phyloP scores from a whole-genome alignment of 2,329 filamentous ascomycete genomes.

The Xylariaceae sp. region DNA sequence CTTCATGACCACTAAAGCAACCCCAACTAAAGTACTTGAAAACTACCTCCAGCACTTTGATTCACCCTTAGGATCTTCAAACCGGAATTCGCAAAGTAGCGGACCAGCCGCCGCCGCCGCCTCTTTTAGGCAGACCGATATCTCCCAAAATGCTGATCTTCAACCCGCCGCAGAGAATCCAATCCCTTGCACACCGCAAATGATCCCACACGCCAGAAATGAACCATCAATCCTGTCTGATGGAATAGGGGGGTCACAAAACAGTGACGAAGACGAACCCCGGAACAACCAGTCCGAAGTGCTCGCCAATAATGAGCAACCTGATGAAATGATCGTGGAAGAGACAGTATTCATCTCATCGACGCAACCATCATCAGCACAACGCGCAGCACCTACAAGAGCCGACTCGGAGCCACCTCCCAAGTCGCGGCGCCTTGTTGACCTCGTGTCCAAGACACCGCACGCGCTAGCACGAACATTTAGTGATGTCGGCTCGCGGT shows the following conservation, averaged over 20 bases:
- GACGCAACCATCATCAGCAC: constrained; percentile 15
- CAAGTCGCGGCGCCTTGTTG: constrained; percentile 25
- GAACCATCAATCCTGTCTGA: background rate
- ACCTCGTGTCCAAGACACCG: constrained; percentile 13
- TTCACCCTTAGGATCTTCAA: constrained; percentile 21
- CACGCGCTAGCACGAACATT: constrained; percentile 30
- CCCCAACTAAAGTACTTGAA: constrained; percentile 48
- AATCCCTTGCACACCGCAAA: constrained; percentile 16
- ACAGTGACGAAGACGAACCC: background rate
- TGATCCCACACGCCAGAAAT: constrained; percentile 16
- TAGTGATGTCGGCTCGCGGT: constrained; percentile 33
- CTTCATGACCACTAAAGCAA: constrained; percentile 38
- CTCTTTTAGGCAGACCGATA: background rate
- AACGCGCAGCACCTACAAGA: constrained; percentile 13
- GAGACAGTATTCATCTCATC: constrained; percentile 25
- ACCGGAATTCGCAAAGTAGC: constrained; percentile 11
- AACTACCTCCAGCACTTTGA: constrained; percentile 40
- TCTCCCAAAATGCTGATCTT: constrained; percentile 1
- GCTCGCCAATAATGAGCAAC: constrained; percentile 1
- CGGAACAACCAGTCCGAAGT: background rate
- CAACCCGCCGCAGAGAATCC: constrained; percentile 3
- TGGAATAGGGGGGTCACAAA: background rate
- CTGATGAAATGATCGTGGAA: constrained; percentile 20
- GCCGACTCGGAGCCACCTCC: constrained; percentile 35
- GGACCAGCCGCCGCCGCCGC: background rate